Evolutionary conservation across 768 basidiomycete species (phyloP).

Genomic region (Tephrocybe sp.): DNA sequence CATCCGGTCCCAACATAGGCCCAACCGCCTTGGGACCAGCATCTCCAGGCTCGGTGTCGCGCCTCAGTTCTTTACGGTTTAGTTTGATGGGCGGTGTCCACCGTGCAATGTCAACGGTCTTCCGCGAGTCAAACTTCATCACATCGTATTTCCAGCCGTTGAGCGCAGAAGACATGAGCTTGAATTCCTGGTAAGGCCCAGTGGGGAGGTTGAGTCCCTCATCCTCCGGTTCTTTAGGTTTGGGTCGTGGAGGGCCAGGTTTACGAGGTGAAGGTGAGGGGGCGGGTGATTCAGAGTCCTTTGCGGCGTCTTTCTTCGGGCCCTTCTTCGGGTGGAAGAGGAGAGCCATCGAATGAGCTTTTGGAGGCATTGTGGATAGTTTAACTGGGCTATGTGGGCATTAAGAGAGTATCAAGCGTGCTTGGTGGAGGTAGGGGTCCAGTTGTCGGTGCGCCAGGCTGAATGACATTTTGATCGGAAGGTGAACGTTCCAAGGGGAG

Average conservation of each 20-base stretch:
- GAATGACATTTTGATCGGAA: constrained; percentile 59
- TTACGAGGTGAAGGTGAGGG: constrained; percentile 33
- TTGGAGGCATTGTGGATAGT: constrained; percentile 38
- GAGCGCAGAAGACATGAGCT: constrained; percentile 72
- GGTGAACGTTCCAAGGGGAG: constrained; percentile 47
- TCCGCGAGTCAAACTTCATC: constrained; percentile 85
- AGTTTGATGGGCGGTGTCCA: constrained; percentile 81
- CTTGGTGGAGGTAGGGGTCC: constrained; percentile 22
- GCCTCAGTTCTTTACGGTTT: constrained; percentile 79
- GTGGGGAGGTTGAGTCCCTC: constrained; percentile 58
- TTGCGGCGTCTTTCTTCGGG: constrained; percentile 34
- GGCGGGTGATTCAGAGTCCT: constrained; percentile 37
- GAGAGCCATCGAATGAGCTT: constrained; percentile 36
- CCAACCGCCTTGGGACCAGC: constrained; percentile 51
- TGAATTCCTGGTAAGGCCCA: constrained; percentile 71
- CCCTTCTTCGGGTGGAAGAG: constrained; percentile 73
- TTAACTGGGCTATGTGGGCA: constrained; percentile 9
- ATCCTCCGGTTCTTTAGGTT: constrained; percentile 41
- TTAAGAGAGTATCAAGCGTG: constrained; percentile 16
- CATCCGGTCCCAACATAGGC: constrained; percentile 80
- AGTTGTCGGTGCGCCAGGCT: constrained; percentile 33
- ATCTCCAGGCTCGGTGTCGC: constrained; percentile 37
- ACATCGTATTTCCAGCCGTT: constrained; percentile 92
- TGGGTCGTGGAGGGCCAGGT: constrained; percentile 39
- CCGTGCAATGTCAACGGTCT: constrained; percentile 61